Evolutionary conservation across 78 protist genomes (phyloP), one percentile per base, ranked within the genome.

Genomic region (Dictyostelium discoideum): DNA sequence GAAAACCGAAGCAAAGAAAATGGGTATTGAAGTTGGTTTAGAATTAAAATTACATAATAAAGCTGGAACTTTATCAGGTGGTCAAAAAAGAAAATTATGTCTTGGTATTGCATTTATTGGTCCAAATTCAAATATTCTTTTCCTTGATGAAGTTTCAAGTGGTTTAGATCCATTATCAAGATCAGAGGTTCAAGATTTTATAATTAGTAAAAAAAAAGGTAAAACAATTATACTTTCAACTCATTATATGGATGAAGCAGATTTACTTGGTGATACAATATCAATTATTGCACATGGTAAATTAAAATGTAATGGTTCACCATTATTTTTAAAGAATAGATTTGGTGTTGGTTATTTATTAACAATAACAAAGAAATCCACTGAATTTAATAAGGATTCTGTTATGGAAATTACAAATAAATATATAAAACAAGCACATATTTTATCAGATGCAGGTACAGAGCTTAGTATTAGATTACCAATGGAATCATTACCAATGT

Each of bases 181-280:
- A 14, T 78, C 98, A n/a, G 92, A 29, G 11, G 84, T 96, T 11
- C 96, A 98, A 98, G 97, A 98, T 67, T 69, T 98, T 13, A 4
- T 98, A 0, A 39, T 39, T 10, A 40, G 74, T 50, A 24, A 85
- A 44, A 97, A 96, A 57, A 8, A 39, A 18, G 96, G 93, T 0
- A 82, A 96, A 16, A 92, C 97, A 0, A 85, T 98, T 20, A 32
- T 97, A 3, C 48, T 98, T 2, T 97, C 98, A 3, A 98, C 99
- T 16, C 98, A 98, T 73, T 96, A 63, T 87, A 98, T 99, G 99
- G 99, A 98, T 72, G 99, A 98, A 81, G 99, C 99, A 1, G 99
- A 98, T 74, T 26, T 90, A n/a, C 94, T 99, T 20, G 99, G 98
- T 39, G 98, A 98, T 78, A 18, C 95, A 32, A 95, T 99, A 50